phyloP scores from a whole-genome alignment of 2,329 filamentous ascomycete genomes.

The Claviceps monticola region DNA sequence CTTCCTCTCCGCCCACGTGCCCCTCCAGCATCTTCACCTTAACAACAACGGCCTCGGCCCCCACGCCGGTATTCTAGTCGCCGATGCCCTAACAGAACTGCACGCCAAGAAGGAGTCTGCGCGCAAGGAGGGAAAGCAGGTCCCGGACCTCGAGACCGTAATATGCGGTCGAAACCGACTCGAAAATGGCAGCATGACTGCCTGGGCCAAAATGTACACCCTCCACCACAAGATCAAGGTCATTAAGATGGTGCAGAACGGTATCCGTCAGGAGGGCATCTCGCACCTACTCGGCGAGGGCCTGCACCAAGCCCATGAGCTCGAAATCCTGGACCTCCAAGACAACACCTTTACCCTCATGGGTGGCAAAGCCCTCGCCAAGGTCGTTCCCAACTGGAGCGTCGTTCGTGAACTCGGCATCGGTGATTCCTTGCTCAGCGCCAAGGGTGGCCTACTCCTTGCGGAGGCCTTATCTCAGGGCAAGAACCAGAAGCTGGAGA shows the following conservation, averaged over 20 bases:
- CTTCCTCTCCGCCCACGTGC: slow-evolving; percentile 78
- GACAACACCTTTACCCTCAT: slow-evolving; percentile 90
- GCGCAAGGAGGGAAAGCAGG: slow-evolving; percentile 53
- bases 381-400: slow-evolving; percentile 60
- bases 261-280: slow-evolving; percentile 89
- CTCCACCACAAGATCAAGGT: slow-evolving; percentile 70
- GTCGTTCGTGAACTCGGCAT: slow-evolving; percentile 72
- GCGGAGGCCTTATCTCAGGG: slow-evolving; percentile 60
- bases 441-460: slow-evolving; percentile 62
- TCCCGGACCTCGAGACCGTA: slow-evolving; percentile 84
- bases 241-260: slow-evolving; percentile 97
- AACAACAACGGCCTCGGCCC: slow-evolving; percentile 98
- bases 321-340: slow-evolving; percentile 78
- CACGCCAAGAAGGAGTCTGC: slow-evolving; percentile 74
- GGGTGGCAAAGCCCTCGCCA: slow-evolving; percentile 66
- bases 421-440: slow-evolving; percentile 73
- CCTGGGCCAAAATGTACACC: slow-evolving; percentile 80
- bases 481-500: slow-evolving; percentile 66
- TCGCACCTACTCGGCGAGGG: slow-evolving; percentile 67
- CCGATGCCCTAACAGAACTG: slow-evolving; percentile 71
- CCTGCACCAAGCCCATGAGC: slow-evolving; percentile 51
- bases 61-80: slow-evolving; percentile 76
- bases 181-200: slow-evolving; percentile 90
- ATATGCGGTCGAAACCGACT: slow-evolving; percentile 92
- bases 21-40: slow-evolving; percentile 84